phyloP scores from a whole-genome alignment of 257 asterid species.

The Echites panduratus region DNA sequence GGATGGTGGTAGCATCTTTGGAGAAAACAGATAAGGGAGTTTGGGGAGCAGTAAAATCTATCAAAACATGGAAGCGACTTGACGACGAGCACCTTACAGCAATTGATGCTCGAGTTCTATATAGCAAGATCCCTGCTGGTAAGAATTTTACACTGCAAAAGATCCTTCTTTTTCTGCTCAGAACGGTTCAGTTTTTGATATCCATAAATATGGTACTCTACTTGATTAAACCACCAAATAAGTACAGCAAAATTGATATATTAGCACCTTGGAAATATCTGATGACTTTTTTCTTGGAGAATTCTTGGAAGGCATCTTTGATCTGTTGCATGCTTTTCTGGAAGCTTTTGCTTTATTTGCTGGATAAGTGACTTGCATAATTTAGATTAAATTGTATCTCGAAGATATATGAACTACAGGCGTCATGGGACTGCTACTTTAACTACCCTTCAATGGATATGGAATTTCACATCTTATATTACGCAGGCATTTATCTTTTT shows the following conservation, averaged over 20 bases:
- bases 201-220: background rate
- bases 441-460: background rate
- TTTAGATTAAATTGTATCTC: background rate
- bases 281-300: background rate
- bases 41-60: conserved; percentile 76
- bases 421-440: background rate
- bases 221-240: background rate
- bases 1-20: conserved; percentile 71
- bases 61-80: conserved; percentile 85
- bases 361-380: background rate
- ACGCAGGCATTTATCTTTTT: background rate
- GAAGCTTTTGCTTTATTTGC: background rate
- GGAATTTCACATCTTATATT: background rate
- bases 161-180: background rate
- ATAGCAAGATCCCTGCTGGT: conserved; percentile 55
- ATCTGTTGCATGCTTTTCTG: background rate
- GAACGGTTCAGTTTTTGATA: conserved; percentile 1
- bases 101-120: conserved; percentile 71
- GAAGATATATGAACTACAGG: background rate
- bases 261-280: background rate
- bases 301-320: background rate
- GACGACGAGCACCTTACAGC: conserved; percentile 61
- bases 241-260: background rate
- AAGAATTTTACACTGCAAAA: conserved; percentile 19
- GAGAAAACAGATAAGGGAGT: conserved; percentile 63